Evolutionary conservation across 1,139 yeast species (phyloP), one percentile per base, ranked within the genome.

Genomic region (Yamadazyma oceani): DNA sequence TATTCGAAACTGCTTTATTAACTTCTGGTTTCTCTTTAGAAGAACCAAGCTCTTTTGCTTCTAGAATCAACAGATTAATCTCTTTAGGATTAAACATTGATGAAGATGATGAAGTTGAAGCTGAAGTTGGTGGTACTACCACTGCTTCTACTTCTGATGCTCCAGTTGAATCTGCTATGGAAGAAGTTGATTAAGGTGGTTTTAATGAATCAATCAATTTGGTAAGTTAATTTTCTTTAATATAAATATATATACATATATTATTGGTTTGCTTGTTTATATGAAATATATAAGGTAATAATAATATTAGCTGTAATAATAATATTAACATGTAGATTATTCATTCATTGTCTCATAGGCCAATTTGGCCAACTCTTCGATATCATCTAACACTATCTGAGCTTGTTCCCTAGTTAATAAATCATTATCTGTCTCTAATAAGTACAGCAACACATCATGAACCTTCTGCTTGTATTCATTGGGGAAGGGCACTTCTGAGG

Each of bases 1-100:
- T 94, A 69, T 92, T 82, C 73, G 99, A 92, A 74, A 92, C 99
- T 58, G 98, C 99, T 45, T 78, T 92, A 69, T 81, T 92, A 68
- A 92, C 98, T 43, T 94, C 98, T 53, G 99, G 99, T 73, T 92
- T 92, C 92, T 75, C 97, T 51, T 81, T 92, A 64, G 98, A 92
- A 59, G 99, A 92, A 74, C 98, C 99, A 75, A 82, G 87, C 62
- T 84, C 96, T 43, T 92, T 92, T 65, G 97, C 99, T 56, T 75
- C 86, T 59, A 89, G 99, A 82, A 92, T 92, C 73, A 92, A 92
- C 84, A 87, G 97, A 75, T 84, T 92, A 73, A 90, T 92, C 62
- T 87, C 97, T 44, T 83, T 92, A 61, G 99, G 99, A 68, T 85
- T 92, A 68, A 90, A 92, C 83, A 89, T 92, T 62, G 98, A 92